Conservation (phyloP, 2,329 filamentous ascomycete species). For the Colletotrichum sublineola region DNA sequence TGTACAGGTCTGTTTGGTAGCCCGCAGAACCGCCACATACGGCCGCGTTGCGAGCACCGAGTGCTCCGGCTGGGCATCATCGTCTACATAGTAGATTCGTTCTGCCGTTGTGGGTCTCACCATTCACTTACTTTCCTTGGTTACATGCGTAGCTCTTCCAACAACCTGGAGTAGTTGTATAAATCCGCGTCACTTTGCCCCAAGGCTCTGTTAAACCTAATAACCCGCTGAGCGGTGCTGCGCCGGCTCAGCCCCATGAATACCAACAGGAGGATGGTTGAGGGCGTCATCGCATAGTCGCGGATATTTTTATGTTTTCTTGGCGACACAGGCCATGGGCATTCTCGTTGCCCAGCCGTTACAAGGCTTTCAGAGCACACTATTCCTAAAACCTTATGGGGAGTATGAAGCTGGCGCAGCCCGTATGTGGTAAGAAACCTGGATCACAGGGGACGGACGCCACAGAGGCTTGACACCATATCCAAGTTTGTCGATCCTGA, state of each 20-base stretch:
- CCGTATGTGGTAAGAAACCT: background rate
- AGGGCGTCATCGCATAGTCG: constrained; percentile 5
- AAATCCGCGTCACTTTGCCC: background rate
- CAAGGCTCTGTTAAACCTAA: constrained; percentile 10
- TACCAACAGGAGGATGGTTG: background rate
- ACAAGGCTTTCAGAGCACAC: too few species aligned
- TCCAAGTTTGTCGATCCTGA: constrained; percentile 2
- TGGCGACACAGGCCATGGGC: constrained; percentile 4
- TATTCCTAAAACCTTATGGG: background rate
- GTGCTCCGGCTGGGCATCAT: constrained; percentile 31
- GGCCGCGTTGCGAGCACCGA: constrained; percentile 29
- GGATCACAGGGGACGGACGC: background rate
- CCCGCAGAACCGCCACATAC: background rate
- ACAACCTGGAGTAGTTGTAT: background rate
- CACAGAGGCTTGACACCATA: background rate
- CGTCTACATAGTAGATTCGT: background rate
- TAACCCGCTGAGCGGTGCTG: constrained; percentile 21
- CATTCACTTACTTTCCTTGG: constrained; percentile 15
- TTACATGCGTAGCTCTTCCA: background rate
- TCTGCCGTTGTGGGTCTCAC: constrained; percentile 20
- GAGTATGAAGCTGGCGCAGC: background rate
- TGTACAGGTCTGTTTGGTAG: constrained; percentile 1
- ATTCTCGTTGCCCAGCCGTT: constrained; percentile 1
- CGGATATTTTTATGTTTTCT: background rate
- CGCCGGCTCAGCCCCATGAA: constrained; percentile 33